Percentiles rank a stretch among this genome's conserved stretches.
phyloP scores from a whole-genome alignment of 2,329 filamentous ascomycete species.

The Ophiocordyceps unilateralis region DNA sequence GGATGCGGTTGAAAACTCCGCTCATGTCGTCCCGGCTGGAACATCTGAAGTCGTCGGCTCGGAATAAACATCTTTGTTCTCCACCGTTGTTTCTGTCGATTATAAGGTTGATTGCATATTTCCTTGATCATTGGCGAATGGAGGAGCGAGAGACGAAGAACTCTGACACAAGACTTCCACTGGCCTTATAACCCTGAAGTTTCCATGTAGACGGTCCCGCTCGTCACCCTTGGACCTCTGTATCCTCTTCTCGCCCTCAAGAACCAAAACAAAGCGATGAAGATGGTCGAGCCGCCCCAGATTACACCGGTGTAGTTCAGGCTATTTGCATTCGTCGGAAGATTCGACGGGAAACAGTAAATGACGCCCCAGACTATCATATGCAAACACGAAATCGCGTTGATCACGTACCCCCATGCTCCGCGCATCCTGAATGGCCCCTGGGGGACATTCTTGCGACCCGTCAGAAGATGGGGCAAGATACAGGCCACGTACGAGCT shows the following conservation, averaged over 20 bases:
- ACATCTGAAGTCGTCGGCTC: no score
- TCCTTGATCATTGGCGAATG: no score
- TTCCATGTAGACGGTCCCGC: not conserved
- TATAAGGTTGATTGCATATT: no score
- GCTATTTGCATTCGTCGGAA: constrained; percentile 24
- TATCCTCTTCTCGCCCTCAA: not conserved
- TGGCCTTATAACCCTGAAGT: not conserved
- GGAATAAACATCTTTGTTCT: no score
- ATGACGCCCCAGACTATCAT: constrained; percentile 45
- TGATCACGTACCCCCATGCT: constrained; percentile 29
- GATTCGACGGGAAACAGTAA: constrained; percentile 38
- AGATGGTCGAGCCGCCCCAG: constrained; percentile 14
- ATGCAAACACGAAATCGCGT: constrained; percentile 34
- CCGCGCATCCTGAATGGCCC: constrained; percentile 41
- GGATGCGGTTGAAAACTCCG: not conserved
- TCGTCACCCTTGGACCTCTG: not conserved
- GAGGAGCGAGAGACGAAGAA: no score
- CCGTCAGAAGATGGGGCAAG: constrained; percentile 33
- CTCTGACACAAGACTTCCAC: no score
- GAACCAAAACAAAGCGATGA: not conserved
- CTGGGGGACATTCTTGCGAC: constrained; percentile 19
- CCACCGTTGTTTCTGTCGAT: no score
- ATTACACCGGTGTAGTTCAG: constrained; percentile 38
- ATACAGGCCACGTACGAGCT: constrained; percentile 41
- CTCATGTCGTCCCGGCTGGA: not conserved